A percentile compares a stretch with the other conserved stretches of the same genome.
Evolutionary conservation across 768 basidiomycete genomes (phyloP).

Genomic region (Phaffia australis): DNA sequence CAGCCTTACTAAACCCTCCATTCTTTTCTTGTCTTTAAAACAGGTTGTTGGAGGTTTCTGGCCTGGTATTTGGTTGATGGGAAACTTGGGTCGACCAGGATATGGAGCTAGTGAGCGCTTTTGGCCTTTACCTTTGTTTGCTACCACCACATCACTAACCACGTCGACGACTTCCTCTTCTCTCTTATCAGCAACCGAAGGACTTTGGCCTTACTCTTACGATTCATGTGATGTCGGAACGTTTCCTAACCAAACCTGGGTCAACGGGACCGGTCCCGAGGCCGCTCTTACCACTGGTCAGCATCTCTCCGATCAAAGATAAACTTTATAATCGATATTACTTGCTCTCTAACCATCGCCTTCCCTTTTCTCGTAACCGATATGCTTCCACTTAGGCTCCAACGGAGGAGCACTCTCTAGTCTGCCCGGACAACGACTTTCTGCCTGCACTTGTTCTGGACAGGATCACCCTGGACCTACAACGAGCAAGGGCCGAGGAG

Average conservation of each 20-base stretch:
- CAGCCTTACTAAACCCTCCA: neutral
- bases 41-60: slow-evolving; percentile 59
- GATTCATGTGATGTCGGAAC: slow-evolving; percentile 49
- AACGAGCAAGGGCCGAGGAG: slow-evolving; percentile 53
- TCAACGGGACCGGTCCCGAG: slow-evolving; percentile 34
- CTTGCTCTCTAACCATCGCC: neutral
- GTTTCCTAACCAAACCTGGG: slow-evolving; percentile 63
- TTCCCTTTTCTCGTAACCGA: neutral
- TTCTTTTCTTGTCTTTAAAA: slow-evolving; percentile 57
- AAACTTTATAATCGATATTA: neutral
- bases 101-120: slow-evolving; percentile 32
- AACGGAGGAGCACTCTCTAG: slow-evolving; percentile 35
- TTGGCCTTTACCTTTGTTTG: too few species aligned
- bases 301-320: neutral
- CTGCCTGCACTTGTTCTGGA: slow-evolving; percentile 74
- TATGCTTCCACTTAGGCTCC: slow-evolving; percentile 9
- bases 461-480: slow-evolving; percentile 81
- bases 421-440: slow-evolving; percentile 39
- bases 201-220: slow-evolving; percentile 60
- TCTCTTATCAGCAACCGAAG: slow-evolving; percentile 55
- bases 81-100: slow-evolving; percentile 76
- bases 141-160: neutral
- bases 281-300: slow-evolving; percentile 34
- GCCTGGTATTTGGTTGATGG: slow-evolving; percentile 77
- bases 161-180: neutral